Evolutionary conservation across 208 protist species (phyloP), one percentile per base, ranked within the genome.

Genomic region (Crithidia expoeki): DNA sequence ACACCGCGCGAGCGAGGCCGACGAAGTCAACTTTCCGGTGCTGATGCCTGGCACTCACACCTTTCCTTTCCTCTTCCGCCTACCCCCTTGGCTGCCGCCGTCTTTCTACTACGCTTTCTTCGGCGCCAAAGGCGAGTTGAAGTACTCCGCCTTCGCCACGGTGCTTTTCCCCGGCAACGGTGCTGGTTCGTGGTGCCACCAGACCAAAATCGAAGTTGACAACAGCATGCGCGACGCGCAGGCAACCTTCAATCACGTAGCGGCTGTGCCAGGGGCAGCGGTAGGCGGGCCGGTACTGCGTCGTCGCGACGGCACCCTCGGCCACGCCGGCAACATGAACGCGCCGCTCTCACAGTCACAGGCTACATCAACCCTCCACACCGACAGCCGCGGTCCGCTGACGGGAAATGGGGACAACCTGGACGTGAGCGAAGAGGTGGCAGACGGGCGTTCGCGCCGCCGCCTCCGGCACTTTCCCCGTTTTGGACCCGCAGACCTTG

Each of bases 21-120:
- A 59, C 32, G 71, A 59, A 34, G 63, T 74, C n/a, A 40, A 76
- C 58, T 60, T 76, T 36, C 74, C 53, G 11, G 67, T 78, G 28
- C 76, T 89, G 33, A 72, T 76, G 58, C 81, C 81, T 2, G 84
- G 84, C 14, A 70, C 76, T 17, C 78, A 89, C 66, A 67, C 68
- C n/a, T 89, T 84, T 56, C 84, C 84, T 34, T 89, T 89, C 49
- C 10, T 42, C 40, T 86, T 89, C 51, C 81, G 77, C 46, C 71
- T 89, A 9, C 84, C 84, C 7, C 81, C 84, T 32, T 89, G 84
- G 81, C 70, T 86, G 58, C 84, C 84, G 38, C 84, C 84, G 12
- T 89, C 84, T n/a, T 78, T 86, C 28, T 89, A 86, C 75, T 89
- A 86, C 71, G 51, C 61, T 19, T 74, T 76, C 36, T 34, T 19